Evolutionary conservation across 2,329 filamentous ascomycete genomes (phyloP).

Genomic region (Lasiodiplodia hormozganensis): DNA sequence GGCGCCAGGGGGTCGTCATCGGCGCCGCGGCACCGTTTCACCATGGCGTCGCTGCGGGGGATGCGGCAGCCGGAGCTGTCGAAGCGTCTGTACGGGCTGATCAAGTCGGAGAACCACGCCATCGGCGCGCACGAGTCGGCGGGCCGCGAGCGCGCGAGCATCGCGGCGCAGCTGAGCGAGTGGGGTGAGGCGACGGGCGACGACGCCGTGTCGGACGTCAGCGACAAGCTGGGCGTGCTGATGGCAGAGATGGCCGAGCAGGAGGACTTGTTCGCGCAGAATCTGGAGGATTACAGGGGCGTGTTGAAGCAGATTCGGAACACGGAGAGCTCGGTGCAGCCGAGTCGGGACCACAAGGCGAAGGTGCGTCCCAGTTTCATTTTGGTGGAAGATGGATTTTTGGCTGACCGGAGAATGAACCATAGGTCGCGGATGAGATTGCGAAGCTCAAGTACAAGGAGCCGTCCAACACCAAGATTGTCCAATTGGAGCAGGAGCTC

Average conservation of each 20-base stretch:
- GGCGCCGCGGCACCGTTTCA: slow-evolving; percentile 73
- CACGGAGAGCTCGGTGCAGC: slow-evolving; percentile 94
- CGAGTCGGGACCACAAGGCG: slow-evolving; percentile 82
- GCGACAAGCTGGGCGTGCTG: slow-evolving; percentile 93
- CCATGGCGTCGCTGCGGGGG: slow-evolving; percentile 84
- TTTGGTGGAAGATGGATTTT: not conserved
- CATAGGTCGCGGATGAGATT: slow-evolving; percentile 84
- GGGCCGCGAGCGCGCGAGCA: slow-evolving; percentile 80
- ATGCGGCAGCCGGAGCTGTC: slow-evolving; percentile 86
- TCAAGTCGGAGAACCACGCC: slow-evolving; percentile 92
- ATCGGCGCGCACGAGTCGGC: slow-evolving; percentile 85
- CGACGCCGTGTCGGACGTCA: slow-evolving; percentile 85
- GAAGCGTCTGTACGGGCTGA: slow-evolving; percentile 86
- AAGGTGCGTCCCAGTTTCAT: slow-evolving; percentile 58
- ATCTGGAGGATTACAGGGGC: slow-evolving; percentile 82
- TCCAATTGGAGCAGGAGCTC: slow-evolving; percentile 92
- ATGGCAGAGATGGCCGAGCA: slow-evolving; percentile 92
- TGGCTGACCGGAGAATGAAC: not conserved
- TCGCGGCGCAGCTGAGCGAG: slow-evolving; percentile 90
- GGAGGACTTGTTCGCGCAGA: slow-evolving; percentile 86
- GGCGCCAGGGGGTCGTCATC: slow-evolving; percentile 39
- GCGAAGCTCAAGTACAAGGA: slow-evolving; percentile 91
- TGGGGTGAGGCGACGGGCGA: slow-evolving; percentile 95
- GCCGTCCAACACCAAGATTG: slow-evolving; percentile 79
- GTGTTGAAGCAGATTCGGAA: slow-evolving; percentile 92